phyloP scores from a whole-genome alignment of 768 basidiomycete genomes.

The Hypsizygus marmoreus region DNA sequence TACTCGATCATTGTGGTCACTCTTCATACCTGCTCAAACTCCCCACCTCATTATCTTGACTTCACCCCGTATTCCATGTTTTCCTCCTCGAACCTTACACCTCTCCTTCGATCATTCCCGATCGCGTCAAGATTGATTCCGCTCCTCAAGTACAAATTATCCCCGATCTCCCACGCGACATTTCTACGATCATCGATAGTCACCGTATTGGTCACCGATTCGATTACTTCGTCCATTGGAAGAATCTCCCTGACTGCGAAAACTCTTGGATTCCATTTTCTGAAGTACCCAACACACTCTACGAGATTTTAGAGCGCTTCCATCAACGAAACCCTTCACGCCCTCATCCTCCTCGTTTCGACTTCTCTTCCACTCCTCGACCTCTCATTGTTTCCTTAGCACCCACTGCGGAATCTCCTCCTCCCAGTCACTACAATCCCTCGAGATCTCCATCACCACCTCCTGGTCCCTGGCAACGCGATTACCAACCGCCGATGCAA shows the following conservation, averaged over 20 bases:
- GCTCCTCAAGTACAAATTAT: background rate
- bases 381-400: no score
- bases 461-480: slow-evolving; percentile 2
- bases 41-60: no score
- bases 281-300: slow-evolving; percentile 1
- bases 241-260: slow-evolving; percentile 5
- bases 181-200: slow-evolving; percentile 1
- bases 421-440: no score
- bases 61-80: no score
- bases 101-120: background rate
- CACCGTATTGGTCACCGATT: slow-evolving; percentile 3
- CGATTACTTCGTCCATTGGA: slow-evolving; percentile 11
- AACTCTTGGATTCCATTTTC: slow-evolving; percentile 16
- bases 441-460: background rate
- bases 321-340: slow-evolving; percentile 1
- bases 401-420: no score
- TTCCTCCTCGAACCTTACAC: background rate
- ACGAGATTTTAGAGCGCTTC: slow-evolving; percentile 4
- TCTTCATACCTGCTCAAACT: background rate
- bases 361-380: no score
- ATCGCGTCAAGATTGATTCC: background rate
- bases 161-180: slow-evolving; percentile 1
- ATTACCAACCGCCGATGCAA: slow-evolving; percentile 21
- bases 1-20: background rate
- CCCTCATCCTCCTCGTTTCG: slow-evolving; percentile 7